Evolutionary conservation across 2,329 filamentous ascomycete genomes (phyloP).

Genomic region (Aspergillus versicolor): DNA sequence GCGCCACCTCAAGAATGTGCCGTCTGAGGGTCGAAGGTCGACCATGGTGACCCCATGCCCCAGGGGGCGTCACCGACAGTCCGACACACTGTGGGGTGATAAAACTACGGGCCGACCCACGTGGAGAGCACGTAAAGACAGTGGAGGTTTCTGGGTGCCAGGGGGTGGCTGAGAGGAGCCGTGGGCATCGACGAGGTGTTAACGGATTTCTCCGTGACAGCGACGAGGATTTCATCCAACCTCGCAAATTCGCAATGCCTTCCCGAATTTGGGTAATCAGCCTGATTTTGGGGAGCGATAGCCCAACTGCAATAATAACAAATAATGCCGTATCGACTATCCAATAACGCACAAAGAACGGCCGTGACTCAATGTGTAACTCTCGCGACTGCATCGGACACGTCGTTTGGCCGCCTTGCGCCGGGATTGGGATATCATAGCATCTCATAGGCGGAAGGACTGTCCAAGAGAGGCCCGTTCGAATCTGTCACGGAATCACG

Average conservation of each 20-base stretch:
- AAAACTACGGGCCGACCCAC: slow-evolving; percentile 3
- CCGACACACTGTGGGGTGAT: neutral
- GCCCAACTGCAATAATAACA: slow-evolving; percentile 2
- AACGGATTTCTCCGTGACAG: neutral
- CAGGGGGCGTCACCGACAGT: neutral
- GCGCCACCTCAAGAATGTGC: neutral
- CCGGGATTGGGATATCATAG: no score
- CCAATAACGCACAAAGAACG: neutral
- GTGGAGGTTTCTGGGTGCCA: neutral
- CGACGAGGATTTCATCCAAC: no score
- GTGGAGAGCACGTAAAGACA: neutral
- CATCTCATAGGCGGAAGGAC: slow-evolving; percentile 3
- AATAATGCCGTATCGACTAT: neutral
- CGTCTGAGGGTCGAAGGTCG: neutral
- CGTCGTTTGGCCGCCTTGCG: slow-evolving; percentile 3
- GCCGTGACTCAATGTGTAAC: slow-evolving; percentile 1
- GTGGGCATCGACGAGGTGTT: neutral
- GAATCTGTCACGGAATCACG: neutral
- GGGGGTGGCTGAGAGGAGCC: neutral
- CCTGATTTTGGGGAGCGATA: neutral
- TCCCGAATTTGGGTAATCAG: neutral
- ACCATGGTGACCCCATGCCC: neutral
- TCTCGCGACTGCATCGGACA: neutral
- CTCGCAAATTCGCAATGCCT: no score
- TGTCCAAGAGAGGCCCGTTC: neutral